Conservation (phyloP, 1,284 basidiomycete genomes). For the Takashimella koratensis region DNA sequence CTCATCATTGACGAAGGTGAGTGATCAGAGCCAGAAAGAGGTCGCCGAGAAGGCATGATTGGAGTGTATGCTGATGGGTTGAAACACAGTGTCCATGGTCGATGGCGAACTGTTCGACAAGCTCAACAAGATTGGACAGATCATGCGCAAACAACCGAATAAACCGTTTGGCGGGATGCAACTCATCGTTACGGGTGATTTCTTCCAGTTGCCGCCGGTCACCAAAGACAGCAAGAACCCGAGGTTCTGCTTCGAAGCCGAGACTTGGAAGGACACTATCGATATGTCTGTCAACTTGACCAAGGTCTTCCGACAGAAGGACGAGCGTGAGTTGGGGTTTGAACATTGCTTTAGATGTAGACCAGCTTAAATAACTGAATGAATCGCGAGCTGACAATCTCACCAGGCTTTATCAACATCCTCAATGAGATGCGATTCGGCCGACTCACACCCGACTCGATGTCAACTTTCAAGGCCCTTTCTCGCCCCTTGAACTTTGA, state of each 20-base stretch:
- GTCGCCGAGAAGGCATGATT: too few relatives aligned
- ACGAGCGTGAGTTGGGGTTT: conserved; percentile 52
- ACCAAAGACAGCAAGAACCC: conserved; percentile 53
- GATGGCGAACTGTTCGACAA: conserved; percentile 69
- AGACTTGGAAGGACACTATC: conserved; percentile 75
- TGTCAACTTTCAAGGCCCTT: conserved; percentile 61
- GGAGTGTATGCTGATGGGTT: too few relatives aligned
- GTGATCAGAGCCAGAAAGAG: too few relatives aligned
- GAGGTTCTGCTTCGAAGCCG: conserved; percentile 84
- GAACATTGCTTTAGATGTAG: too few relatives aligned
- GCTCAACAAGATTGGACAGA: conserved; percentile 46
- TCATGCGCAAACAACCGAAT: conserved; percentile 56
- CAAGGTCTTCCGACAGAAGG: conserved; percentile 74
- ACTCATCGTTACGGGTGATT: conserved; percentile 89
- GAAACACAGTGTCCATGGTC: conserved; percentile 83
- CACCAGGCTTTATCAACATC: conserved; percentile 80
- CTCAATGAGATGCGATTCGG: conserved; percentile 88
- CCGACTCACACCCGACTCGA: conserved; percentile 57
- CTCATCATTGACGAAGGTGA: conserved; percentile 92
- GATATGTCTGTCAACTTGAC: conserved; percentile 76
- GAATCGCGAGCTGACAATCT: too few relatives aligned
- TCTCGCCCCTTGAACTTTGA: conserved; percentile 56
- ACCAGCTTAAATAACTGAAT: too few relatives aligned
- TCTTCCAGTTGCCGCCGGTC: conserved; percentile 95
- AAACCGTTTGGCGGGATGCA: conserved; percentile 94